Base-by-base conservation (phyloP, 768 basidiomycete species). In the Suillus spraguei region DNA sequence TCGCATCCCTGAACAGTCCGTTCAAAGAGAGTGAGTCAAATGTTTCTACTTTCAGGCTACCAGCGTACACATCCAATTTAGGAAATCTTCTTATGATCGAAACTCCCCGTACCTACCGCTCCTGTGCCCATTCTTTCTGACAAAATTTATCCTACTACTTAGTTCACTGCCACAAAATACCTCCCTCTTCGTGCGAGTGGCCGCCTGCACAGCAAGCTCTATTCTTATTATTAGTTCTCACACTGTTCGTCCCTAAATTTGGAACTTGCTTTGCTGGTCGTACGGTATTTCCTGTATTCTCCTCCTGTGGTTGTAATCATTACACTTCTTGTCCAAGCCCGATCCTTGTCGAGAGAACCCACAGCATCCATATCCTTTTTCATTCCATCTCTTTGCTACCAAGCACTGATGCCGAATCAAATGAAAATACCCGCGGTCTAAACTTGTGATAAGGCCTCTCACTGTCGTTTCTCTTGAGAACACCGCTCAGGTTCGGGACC, bases 191-290 rank as follows among this genome's bases (percentile, higher is more conserved):
- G 56, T 60, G 55, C 17, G 38, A 20, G 20, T 28, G 28, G 50
- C 50, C 50, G 50, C 50, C 46, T 41, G 49, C 62, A 60, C 65
- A 65, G 68, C 38, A 13, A 39, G 38, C 68, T 49, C 49, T 44
- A 24, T 35, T 50, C 24, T 50, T 11, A 46, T 35, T 47, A 53
- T 44, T 55, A n/a, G 17, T 46, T 63, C 58, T 39, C 53, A 16
- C 60, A 60, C n/a, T 33, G 22, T 61, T 44, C 35, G 9, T 9
- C 8, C 24, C 63, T 64, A 71, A 63, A 67, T 61, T 50, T 61
- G 68, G 65, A 35, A 61, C 61, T 10, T 4, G 1, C n/a, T 39
- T 60, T 39, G 42, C 32, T 62, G 4, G 20, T 60, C 35, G 42
- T 44, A 8, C 41, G 7, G 17, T n/a, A 20, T n/a, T 17, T 53